Evolutionary conservation across 371 early-diverging fungal species (phyloP).

Genomic region (Mucor sp.): DNA sequence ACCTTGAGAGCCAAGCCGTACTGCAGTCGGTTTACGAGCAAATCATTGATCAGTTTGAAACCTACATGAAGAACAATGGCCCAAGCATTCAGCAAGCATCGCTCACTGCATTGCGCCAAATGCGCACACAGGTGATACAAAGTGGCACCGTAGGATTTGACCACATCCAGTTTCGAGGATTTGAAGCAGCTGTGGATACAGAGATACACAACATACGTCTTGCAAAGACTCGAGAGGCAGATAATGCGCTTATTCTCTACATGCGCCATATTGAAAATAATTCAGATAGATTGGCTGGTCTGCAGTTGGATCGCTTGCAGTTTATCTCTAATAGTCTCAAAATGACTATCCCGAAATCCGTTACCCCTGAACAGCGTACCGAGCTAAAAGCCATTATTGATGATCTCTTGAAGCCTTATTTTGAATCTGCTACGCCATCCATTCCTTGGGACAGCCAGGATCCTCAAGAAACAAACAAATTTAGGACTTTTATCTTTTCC

Average conservation of each 20-base stretch:
- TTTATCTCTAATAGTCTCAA: background rate
- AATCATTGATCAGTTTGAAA: background rate
- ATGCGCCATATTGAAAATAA: background rate
- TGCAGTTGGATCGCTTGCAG: background rate
- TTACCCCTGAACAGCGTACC: background rate
- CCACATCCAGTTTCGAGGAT: background rate
- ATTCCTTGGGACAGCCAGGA: background rate
- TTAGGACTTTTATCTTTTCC: background rate
- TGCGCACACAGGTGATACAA: background rate
- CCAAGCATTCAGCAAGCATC: background rate
- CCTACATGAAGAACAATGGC: background rate
- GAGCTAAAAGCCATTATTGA: constrained; percentile 3
- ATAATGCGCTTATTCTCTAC: background rate
- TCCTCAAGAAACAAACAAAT: background rate
- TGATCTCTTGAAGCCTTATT: background rate
- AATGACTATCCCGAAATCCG: background rate
- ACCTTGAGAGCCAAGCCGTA: background rate
- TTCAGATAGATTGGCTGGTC: background rate
- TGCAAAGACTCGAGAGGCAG: background rate
- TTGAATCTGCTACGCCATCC: constrained; percentile 1
- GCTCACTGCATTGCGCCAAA: background rate
- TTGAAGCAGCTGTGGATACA: background rate
- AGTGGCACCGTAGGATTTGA: background rate
- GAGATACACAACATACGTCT: background rate
- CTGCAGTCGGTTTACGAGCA: background rate